phyloP scores from a whole-genome alignment of 2,329 filamentous ascomycete genomes.

The Nigrospora oryzae region DNA sequence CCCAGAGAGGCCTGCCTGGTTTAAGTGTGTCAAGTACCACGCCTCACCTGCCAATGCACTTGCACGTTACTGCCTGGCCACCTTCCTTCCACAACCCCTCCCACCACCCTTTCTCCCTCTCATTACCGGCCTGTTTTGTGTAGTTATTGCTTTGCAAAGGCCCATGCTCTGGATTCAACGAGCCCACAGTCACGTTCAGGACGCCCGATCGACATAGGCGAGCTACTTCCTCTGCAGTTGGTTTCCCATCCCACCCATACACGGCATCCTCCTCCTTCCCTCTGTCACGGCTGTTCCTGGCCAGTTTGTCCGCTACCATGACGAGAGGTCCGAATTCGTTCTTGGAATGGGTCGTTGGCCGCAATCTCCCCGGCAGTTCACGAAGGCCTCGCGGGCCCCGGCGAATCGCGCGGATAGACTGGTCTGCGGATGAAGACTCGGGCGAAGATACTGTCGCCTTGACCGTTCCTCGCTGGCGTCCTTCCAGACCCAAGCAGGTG shows the following conservation, averaged over 20 bases:
- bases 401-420: slow-evolving; percentile 26
- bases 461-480: slow-evolving; percentile 33
- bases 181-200: background rate
- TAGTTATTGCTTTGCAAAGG: background rate
- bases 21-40: too few species aligned
- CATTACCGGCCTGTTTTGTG: too few species aligned
- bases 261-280: background rate
- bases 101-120: too few species aligned
- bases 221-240: background rate
- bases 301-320: background rate
- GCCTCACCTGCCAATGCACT: too few species aligned
- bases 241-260: background rate
- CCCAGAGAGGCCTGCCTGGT: too few species aligned
- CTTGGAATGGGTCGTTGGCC: slow-evolving; percentile 29
- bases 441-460: slow-evolving; percentile 38
- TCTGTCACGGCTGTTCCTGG: background rate
- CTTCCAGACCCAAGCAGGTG: slow-evolving; percentile 10
- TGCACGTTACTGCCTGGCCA: too few species aligned
- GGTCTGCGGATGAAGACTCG: slow-evolving; percentile 43
- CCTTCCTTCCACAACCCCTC: too few species aligned
- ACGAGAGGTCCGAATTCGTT: slow-evolving; percentile 29
- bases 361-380: slow-evolving; percentile 16
- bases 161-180: background rate
- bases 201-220: background rate
- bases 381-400: slow-evolving; percentile 5